A percentile compares a stretch with the other conserved stretches of the same genome.
Evolutionary conservation across 2,329 filamentous ascomycete species (phyloP).

Genomic region (Hysterium pulicare): DNA sequence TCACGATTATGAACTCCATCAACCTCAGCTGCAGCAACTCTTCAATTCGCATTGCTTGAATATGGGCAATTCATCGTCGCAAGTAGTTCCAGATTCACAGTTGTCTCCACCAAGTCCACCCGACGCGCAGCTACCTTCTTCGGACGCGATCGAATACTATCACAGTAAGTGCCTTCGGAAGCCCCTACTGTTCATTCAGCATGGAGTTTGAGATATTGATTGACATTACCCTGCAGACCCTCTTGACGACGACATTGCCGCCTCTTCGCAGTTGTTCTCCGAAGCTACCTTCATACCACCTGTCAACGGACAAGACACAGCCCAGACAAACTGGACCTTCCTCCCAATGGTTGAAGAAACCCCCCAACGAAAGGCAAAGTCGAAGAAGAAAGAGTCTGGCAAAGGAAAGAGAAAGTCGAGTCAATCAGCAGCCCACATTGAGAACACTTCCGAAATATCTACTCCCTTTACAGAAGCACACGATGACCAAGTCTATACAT

Average conservation of each 20-base stretch:
- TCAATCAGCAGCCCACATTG: not conserved
- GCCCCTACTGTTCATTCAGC: too few relatives aligned
- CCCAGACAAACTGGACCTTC: not conserved
- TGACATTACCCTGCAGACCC: not conserved
- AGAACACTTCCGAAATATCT: not conserved
- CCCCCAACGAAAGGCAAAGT: not conserved
- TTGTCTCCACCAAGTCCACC: not conserved
- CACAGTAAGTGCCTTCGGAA: too few relatives aligned
- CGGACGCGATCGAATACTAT: too few relatives aligned
- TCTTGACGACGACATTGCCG: constrained; percentile 8
- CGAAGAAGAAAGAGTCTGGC: not conserved
- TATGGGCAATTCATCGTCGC: not conserved
- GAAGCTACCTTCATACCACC: not conserved
- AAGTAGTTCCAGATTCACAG: not conserved
- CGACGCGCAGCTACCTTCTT: not conserved
- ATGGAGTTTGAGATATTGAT: not conserved
- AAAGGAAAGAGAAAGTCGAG: not conserved
- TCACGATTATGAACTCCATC: too few relatives aligned
- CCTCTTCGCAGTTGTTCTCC: constrained; percentile 5
- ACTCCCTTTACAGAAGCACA: not conserved
- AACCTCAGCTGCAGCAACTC: not conserved
- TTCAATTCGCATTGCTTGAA: not conserved
- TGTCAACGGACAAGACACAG: not conserved
- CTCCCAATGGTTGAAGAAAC: not conserved
- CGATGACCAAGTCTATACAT: not conserved